A percentile compares a stretch with the other conserved stretches of the same genome.
Conservation (phyloP, 768 basidiomycete genomes). For the Suillus spraguei region DNA sequence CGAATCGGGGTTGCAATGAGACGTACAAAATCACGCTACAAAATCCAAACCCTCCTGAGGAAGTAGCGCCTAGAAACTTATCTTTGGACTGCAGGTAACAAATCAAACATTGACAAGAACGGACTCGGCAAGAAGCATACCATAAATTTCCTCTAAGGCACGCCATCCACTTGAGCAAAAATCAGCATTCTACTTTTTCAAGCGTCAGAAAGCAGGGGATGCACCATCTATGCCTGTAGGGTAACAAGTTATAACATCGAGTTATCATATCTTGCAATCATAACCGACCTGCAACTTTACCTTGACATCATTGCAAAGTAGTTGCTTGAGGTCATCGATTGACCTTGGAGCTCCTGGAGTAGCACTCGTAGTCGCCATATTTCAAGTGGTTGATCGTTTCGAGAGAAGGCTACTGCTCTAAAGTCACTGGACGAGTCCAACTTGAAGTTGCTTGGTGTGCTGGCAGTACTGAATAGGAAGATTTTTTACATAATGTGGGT, state of each 20-base stretch:
- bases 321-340: constrained; percentile 54
- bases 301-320: constrained; percentile 70
- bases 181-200: constrained; percentile 14
- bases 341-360: constrained; percentile 49
- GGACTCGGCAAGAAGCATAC: constrained; percentile 37
- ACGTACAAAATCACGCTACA: constrained; percentile 90
- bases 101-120: constrained; percentile 11
- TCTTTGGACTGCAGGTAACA: constrained; percentile 69
- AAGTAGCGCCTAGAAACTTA: constrained; percentile 84
- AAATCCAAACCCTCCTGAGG: constrained; percentile 87
- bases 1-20: not conserved
- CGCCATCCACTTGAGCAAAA: constrained; percentile 74
- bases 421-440: not conserved
- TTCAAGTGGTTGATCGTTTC: not conserved
- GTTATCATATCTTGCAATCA: not conserved
- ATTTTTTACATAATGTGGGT: no score
- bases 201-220: constrained; percentile 17
- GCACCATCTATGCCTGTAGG: constrained; percentile 68
- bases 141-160: constrained; percentile 96
- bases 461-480: not conserved
- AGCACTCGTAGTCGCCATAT: constrained; percentile 20
- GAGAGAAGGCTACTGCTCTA: no score
- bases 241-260: constrained; percentile 3
- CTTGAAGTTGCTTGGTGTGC: no score
- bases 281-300: constrained; percentile 85